Evolutionary conservation across 805 yeast genomes (phyloP), one percentile per base, ranked within the genome.

Genomic region (Pichia pseudocactophila): DNA sequence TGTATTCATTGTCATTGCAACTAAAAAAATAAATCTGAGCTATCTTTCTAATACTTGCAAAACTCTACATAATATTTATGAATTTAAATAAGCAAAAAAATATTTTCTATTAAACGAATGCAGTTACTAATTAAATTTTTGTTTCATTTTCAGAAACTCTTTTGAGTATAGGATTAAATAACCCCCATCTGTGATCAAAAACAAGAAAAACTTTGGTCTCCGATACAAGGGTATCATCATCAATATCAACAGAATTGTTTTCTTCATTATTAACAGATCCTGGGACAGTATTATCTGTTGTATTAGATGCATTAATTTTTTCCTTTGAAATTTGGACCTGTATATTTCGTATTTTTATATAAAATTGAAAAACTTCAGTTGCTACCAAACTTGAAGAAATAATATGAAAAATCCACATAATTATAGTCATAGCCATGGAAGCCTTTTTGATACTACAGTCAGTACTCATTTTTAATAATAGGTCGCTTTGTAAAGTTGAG

Each of bases 381-480:
- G 50, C 39, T 4, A 55, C 34, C 4, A 46, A 3, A 4, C 53
- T 50, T 5, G 55, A 34, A 2, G 50, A 47, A 7, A 50, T 10
- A 1, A 46, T 18, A 36, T 54, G 50, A 1, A 50, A 15, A 2
- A 43, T 36, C 41, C 50, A 42, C 16, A 39, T 37, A 6, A 54
- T 19, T 17, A 53, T 43, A 6, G 54, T 40, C 1, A 52, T 16
- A 0, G 46, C 51, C 48, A 53, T 40, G 2, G 53, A 46, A 0
- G 56, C 49, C 38, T 55, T 55, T 25, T 55, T 52, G 12, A 53
- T 17, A 37, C 49, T 53, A 40, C 58, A 54, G 33, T 53, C 51
- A 19, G 30, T 35, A 8, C 46, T 42, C 25, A 54, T 37, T 5
- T 34, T 11, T 13, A 55, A 37, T 12, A 54, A 30, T 17, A 54